Evolutionary conservation across 306 rosid species (phyloP).

Genomic region (Chamaecrista fasciculata): DNA sequence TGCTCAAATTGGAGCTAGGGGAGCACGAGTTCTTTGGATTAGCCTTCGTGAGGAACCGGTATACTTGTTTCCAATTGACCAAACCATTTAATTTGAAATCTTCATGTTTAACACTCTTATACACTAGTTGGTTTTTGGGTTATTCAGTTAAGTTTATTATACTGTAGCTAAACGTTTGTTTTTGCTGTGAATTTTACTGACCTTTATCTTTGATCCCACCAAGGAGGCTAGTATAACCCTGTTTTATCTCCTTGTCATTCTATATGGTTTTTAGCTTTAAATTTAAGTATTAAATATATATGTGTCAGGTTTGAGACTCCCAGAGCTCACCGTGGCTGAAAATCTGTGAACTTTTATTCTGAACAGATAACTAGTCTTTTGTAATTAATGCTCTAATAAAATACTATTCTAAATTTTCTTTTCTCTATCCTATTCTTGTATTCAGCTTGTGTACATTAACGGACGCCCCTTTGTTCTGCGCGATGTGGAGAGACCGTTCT

Average conservation of each 20-base stretch:
- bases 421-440: slow-evolving; percentile 27
- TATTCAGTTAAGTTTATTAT: neutral
- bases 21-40: slow-evolving; percentile 69
- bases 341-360: neutral
- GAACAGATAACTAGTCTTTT: neutral
- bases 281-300: neutral
- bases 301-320: neutral
- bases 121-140: neutral
- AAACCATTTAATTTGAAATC: neutral
- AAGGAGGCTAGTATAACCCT: neutral
- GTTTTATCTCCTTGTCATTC: neutral
- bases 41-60: slow-evolving; percentile 96
- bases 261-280: neutral
- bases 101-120: neutral
- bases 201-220: neutral
- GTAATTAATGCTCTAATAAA: neutral
- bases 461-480: slow-evolving; percentile 92
- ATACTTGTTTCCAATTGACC: neutral
- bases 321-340: neutral
- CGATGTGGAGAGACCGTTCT: slow-evolving; percentile 87
- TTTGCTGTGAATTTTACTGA: neutral
- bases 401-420: neutral
- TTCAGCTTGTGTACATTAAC: slow-evolving; percentile 83
- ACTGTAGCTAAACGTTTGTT: no score
- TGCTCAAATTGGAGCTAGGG: slow-evolving; percentile 49